Conservation (phyloP, 805 yeast species). For the Lipomyces yamanashiensis region DNA sequence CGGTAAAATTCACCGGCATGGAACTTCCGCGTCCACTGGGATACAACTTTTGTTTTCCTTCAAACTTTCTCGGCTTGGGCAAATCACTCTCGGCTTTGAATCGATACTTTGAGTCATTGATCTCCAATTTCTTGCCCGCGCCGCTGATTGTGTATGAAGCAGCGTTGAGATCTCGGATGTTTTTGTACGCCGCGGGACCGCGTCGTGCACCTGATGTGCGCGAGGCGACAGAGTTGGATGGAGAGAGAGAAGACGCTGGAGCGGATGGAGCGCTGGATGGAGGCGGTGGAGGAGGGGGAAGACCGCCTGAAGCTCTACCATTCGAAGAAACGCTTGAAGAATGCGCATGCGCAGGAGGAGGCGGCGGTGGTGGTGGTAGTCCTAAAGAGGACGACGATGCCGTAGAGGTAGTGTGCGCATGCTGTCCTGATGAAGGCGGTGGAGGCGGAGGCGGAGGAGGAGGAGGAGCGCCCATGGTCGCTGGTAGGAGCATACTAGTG, state of each 20-base stretch:
- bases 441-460: slow-evolving; percentile 44
- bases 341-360: slow-evolving; percentile 45
- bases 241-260: slow-evolving; percentile 13
- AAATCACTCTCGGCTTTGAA: slow-evolving; percentile 70
- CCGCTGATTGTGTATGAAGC: slow-evolving; percentile 64
- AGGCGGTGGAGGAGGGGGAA: slow-evolving; percentile 42
- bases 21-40: slow-evolving; percentile 96
- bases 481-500: slow-evolving; percentile 14
- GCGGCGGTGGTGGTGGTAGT: slow-evolving; percentile 38
- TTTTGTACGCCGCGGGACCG: slow-evolving; percentile 42
- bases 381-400: slow-evolving; percentile 7
- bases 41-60: slow-evolving; percentile 73
- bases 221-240: slow-evolving; percentile 17
- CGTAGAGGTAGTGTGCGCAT: slow-evolving; percentile 1
- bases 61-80: slow-evolving; percentile 86
- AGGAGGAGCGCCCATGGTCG: slow-evolving; percentile 17
- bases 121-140: slow-evolving; percentile 47
- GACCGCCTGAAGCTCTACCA: slow-evolving; percentile 25
- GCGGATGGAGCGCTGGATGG: slow-evolving; percentile 31
- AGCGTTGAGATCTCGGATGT: slow-evolving; percentile 64
- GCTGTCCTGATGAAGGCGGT: slow-evolving; percentile 39
- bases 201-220: slow-evolving; percentile 13
- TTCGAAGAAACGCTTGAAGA: slow-evolving; percentile 43
- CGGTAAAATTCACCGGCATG: slow-evolving; percentile 73
- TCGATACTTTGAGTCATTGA: slow-evolving; percentile 75